Evolutionary conservation across 805 yeast genomes (phyloP).

Genomic region (Candida khao-thaluensis): DNA sequence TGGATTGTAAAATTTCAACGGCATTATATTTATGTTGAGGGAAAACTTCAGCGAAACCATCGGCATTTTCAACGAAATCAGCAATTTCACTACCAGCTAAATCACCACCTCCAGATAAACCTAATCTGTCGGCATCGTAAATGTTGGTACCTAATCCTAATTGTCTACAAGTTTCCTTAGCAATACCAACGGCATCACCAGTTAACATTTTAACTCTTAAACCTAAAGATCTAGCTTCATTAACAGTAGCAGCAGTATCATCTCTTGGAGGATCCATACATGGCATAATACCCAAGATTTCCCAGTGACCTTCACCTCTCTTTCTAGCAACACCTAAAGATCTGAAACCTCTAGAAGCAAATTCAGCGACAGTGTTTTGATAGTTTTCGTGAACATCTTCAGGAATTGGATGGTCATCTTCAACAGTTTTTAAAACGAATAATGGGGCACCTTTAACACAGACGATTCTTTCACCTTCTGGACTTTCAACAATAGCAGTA

Average conservation of each 20-base stretch:
- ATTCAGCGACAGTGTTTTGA: constrained; percentile 96
- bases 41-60: constrained; percentile 98
- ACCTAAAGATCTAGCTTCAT: constrained; percentile 89
- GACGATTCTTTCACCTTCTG: constrained; percentile 90
- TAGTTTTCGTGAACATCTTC: constrained; percentile 92
- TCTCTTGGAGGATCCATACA: constrained; percentile 99
- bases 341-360: constrained; percentile 97
- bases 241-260: constrained; percentile 92
- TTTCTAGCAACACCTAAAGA: constrained; percentile 98
- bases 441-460: constrained; percentile 99
- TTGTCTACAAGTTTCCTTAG: constrained; percentile 97
- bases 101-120: constrained; percentile 91
- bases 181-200: constrained; percentile 99
- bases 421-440: constrained; percentile 94
- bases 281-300: constrained; percentile 96
- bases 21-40: constrained; percentile 97
- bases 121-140: constrained; percentile 94
- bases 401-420: constrained; percentile 94
- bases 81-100: constrained; percentile 97
- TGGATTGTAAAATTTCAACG: constrained; percentile 90
- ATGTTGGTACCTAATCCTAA: constrained; percentile 95
- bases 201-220: constrained; percentile 96
- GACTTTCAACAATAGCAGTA: constrained; percentile 91
- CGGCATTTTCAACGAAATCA: constrained; percentile 96
- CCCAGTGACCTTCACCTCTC: constrained; percentile 99